phyloP scores from a whole-genome alignment of 139 green algal genomes.

The Pseudopediastrum boryanum region DNA sequence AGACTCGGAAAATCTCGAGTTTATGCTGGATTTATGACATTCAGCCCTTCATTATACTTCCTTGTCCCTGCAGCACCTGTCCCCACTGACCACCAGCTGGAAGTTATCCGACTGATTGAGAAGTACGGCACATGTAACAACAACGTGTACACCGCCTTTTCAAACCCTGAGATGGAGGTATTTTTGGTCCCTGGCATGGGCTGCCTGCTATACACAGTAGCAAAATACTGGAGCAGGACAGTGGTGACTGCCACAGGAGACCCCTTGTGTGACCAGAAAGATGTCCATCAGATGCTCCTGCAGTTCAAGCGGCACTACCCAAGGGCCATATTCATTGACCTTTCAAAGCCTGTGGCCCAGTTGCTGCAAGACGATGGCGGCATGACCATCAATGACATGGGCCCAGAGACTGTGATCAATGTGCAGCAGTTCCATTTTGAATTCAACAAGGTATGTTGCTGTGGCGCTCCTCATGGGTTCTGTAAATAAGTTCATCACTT shows the following conservation, averaged over 20 bases:
- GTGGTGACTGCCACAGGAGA: background rate
- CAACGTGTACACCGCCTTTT: conserved; percentile 4
- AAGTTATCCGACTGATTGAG: conserved; percentile 1
- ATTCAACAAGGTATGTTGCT: background rate
- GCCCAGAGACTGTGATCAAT: background rate
- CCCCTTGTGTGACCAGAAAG: background rate
- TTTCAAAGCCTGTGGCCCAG: background rate
- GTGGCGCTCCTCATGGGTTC: too few species aligned
- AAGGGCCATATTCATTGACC: background rate
- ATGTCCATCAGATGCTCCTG: background rate
- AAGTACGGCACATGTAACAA: background rate
- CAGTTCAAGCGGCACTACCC: background rate
- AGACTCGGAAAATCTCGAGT: too few species aligned
- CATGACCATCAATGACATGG: conserved; percentile 1
- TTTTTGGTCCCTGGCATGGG: background rate
- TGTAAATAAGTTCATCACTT: too few species aligned
- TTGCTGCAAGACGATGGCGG: background rate
- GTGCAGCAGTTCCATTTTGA: conserved; percentile 11
- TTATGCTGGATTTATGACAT: too few species aligned
- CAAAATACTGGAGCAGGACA: background rate
- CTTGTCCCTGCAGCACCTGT: too few species aligned
- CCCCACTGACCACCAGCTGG: conserved; percentile 7
- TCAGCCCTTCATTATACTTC: too few species aligned
- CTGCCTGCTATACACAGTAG: conserved; percentile 5
- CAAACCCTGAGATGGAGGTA: conserved; percentile 2